Base-by-base conservation (phyloP, 2,329 filamentous ascomycete genomes). In the Xylariaceae sp. region DNA sequence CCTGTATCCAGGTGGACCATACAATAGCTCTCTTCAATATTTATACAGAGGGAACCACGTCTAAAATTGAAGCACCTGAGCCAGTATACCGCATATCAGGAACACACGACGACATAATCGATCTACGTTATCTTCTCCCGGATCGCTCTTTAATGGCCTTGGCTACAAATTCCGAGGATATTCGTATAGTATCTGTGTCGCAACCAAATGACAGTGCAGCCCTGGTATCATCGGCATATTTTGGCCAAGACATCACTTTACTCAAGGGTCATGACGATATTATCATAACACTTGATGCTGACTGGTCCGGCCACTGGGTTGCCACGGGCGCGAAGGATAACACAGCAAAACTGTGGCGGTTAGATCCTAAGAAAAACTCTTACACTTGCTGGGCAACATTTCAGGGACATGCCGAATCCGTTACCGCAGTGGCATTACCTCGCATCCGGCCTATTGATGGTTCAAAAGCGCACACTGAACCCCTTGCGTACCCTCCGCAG, bases 281-380 rank as follows among this genome's bases (percentile, higher is more conserved):
- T 48, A 88, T 99, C 56, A 95, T 99, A 63, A 92, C 91, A 54
- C 76, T 99, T 39, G 92, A 96, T 68, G 85, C 90, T 2, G 94
- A 99, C 72, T 96, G 91, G 90, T 97, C 94, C 9, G 95, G 95
- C 0, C 86, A 94, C 69, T 99, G 94, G 94, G 81, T 99, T 37
- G 92, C 88, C 12, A 97, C 94, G 1, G 94, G 92, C 49, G 89
- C 94, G 19, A 99, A 99, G 72, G 94, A 99, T 70, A 99, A 97
- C 66, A 94, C 88, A 2, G 94, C 92, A 16, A 85, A 88, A 60
- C 74, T 99, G 34, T 99, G 94, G 94, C 81, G 87, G 49, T 76
- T 99, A 22, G 92, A 97, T 67, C 82, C 86, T 0, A 79, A 78
- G 18, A 87, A 84, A 55, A 80, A 84, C 53, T 88, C 87, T 0